Evolutionary conservation across 208 protist species (phyloP).

Genomic region (Leishmania braziliensis): DNA sequence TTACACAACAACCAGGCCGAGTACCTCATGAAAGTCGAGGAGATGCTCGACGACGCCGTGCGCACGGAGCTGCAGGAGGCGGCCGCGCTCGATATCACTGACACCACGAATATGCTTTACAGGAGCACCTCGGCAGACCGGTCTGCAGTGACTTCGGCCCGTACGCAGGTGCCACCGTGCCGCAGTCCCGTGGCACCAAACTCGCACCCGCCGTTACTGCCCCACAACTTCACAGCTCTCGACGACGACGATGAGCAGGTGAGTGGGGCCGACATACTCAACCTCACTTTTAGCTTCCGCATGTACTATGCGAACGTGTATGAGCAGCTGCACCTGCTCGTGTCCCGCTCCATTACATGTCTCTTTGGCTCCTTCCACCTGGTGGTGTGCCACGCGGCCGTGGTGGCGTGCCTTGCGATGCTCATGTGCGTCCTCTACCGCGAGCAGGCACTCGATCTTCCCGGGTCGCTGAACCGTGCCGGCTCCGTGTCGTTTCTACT

Average conservation of each 20-base stretch:
- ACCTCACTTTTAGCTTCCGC: slow-evolving; percentile 45
- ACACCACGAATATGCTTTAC: background rate
- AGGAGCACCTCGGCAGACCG: background rate
- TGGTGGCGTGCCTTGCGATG: slow-evolving; percentile 68
- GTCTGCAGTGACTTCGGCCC: background rate
- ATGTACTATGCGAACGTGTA: slow-evolving; percentile 89
- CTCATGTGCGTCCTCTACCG: slow-evolving; percentile 88
- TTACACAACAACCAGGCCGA: slow-evolving; percentile 79
- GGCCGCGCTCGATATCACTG: slow-evolving; percentile 17
- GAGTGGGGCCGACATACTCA: slow-evolving; percentile 46
- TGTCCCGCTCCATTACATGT: slow-evolving; percentile 61
- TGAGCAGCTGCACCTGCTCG: slow-evolving; percentile 78
- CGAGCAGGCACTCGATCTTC: slow-evolving; percentile 79
- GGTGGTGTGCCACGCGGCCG: slow-evolving; percentile 78
- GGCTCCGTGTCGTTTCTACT: slow-evolving; percentile 86
- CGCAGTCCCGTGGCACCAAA: slow-evolving; percentile 19
- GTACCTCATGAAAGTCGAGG: slow-evolving; percentile 89
- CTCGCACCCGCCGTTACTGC: slow-evolving; percentile 16
- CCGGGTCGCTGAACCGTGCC: slow-evolving; percentile 86
- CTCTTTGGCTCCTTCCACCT: slow-evolving; percentile 83
- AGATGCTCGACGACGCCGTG: slow-evolving; percentile 70
- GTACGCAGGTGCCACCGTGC: slow-evolving; percentile 23
- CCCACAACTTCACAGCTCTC: background rate
- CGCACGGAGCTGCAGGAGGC: slow-evolving; percentile 65
- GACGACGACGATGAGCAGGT: slow-evolving; percentile 3